Percentiles rank a stretch among this genome's conserved stretches.
These are phyloP conservation scores for Leccinum pallidistipes DNA, from an alignment of 1,284 basidiomycete species.

Conservation along the genomic window DNA sequence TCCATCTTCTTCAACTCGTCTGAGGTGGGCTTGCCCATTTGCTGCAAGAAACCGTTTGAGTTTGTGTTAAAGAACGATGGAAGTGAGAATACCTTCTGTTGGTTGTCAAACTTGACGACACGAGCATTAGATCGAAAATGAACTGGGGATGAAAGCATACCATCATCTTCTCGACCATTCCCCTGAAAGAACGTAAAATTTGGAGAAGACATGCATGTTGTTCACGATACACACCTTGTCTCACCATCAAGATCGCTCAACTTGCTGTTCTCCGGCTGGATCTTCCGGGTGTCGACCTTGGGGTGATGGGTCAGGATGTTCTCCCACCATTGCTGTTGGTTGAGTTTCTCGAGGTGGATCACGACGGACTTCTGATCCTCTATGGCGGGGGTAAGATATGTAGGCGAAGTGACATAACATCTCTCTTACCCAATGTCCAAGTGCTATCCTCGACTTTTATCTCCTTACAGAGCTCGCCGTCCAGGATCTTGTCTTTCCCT, in stretches of 20 bases:
- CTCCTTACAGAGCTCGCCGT: constrained; percentile 91
- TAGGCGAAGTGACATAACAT: constrained; percentile 1
- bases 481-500: constrained; percentile 80
- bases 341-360: constrained; percentile 87
- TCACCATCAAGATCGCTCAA: constrained; percentile 94
- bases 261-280: constrained; percentile 94
- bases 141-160: constrained; percentile 60
- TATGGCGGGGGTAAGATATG: constrained; percentile 34
- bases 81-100: constrained; percentile 74
- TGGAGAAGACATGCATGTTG: not conserved
- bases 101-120: constrained; percentile 84
- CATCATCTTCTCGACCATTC: constrained; percentile 99
- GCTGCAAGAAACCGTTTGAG: constrained; percentile 45
- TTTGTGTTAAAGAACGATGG: not conserved
- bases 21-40: constrained; percentile 94
- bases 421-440: constrained; percentile 81
- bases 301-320: constrained; percentile 95
- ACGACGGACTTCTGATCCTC: constrained; percentile 78
- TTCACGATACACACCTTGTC: constrained; percentile 60
- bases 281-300: constrained; percentile 96
- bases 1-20: constrained; percentile 91
- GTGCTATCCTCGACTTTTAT: constrained; percentile 97
- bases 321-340: constrained; percentile 95
- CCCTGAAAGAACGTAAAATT: constrained; percentile 48
- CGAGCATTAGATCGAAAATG: constrained; percentile 10